phyloP scores from a whole-genome alignment of 2,329 filamentous ascomycete species.

The Metarhizium robertsii region DNA sequence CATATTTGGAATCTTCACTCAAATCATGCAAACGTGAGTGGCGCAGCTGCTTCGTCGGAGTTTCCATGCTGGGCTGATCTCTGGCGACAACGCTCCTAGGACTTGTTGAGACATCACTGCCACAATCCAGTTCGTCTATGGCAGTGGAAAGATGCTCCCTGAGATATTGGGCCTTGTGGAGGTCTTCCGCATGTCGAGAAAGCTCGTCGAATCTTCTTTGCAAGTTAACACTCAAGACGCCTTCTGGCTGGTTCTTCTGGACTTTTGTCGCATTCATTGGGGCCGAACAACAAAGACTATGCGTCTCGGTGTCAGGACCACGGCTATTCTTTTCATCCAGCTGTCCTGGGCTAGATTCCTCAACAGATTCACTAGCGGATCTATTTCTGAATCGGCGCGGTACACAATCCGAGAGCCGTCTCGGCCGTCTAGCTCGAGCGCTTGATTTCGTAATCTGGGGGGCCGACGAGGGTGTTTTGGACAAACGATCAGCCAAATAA shows the following conservation, averaged over 20 bases:
- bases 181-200: conserved; percentile 23
- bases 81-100: neutral
- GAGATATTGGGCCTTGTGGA: conserved; percentile 24
- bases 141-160: conserved; percentile 22
- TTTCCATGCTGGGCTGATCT: neutral
- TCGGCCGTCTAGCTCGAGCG: conserved; percentile 10
- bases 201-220: conserved; percentile 17
- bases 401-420: conserved; percentile 21
- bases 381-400: conserved; percentile 12
- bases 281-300: conserved; percentile 22
- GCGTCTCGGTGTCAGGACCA: conserved; percentile 9
- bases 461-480: conserved; percentile 11
- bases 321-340: conserved; percentile 2
- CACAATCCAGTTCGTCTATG: neutral
- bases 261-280: neutral
- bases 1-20: neutral
- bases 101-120: conserved; percentile 6
- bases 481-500: conserved; percentile 19
- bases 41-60: neutral
- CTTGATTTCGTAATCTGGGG: conserved; percentile 14
- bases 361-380: conserved; percentile 6
- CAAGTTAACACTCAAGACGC: conserved; percentile 11
- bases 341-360: conserved; percentile 17
- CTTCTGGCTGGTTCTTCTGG: neutral
- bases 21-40: neutral